Evolutionary conservation across 495 filamentous ascomycete genomes (phyloP), one percentile per base, ranked within the genome.

Genomic region (Penicillium salamii): DNA sequence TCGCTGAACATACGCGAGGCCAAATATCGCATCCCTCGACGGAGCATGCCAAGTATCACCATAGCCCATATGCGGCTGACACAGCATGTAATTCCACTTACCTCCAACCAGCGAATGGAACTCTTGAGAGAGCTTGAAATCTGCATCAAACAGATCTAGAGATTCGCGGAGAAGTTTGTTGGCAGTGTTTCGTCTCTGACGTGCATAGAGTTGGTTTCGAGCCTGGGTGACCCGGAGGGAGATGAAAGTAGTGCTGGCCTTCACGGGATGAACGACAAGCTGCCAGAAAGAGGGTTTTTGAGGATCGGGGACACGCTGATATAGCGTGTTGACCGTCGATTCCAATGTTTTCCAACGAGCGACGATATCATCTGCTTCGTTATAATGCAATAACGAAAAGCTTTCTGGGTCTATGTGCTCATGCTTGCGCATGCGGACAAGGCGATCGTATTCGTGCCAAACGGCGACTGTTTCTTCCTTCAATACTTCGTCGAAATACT

Each of bases 41-140:
- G 58, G 58, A 3, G 58, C 58, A 43, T 61, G 58, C 58, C 58
- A 61, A 6, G 54, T 58, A 62, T 76, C 73, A 12, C 68, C 58
- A 46, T 79, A 79, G 2, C 78, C 74, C 36, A 78, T 50, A 49
- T 81, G 78, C 3, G 77, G 69, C 50, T 81, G 78, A 54, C 86
- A 83, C 65, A 88, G 80, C 64, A 90, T 84, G 62, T 85, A 80
- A 59, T 77, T 80, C 86, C 87, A 90, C 66, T 88, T 89, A 0
- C 86, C 86, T 39, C 71, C 70, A 0, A 88, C 62, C 13, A 89
- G 66, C 3, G 67, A 66, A 59, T 89, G 80, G 65, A 87, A 89
- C 43, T 74, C 65, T 39, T 73, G 65, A 4, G 83, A 87, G 6
- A 89, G 72, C 13, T 75, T 65, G 26, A 75, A 74, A 55, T 89